These are phyloP conservation scores for Ceratocystis cacaofunesta DNA, from an alignment of 2,329 filamentous ascomycete species.

Conservation along the genomic window DNA sequence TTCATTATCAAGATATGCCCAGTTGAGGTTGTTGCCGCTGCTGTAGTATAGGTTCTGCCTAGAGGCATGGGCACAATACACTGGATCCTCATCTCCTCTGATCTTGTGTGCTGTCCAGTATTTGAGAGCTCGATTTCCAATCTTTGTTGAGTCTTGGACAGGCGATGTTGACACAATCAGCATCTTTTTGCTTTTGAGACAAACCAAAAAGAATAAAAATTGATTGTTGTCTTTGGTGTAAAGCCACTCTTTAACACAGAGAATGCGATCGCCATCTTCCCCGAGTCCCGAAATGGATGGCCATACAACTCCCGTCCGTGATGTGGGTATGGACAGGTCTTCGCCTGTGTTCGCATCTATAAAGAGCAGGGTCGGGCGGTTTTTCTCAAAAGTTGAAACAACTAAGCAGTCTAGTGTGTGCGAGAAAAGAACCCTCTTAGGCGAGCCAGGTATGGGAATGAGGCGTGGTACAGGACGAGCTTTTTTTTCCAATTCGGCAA, in stretches of 20 bases:
- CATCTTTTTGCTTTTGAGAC: constrained; percentile 39
- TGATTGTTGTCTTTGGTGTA: constrained; percentile 40
- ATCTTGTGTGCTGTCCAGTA: constrained; percentile 42
- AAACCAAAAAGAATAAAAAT: constrained; percentile 49
- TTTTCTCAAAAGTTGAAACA: constrained; percentile 33
- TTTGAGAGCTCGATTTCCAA: constrained; percentile 27
- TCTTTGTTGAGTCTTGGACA: constrained; percentile 7
- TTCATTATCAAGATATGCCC: constrained; percentile 36
- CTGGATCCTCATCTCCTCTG: constrained; percentile 29
- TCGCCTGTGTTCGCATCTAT: constrained; percentile 40
- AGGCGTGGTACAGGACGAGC: constrained; percentile 35
- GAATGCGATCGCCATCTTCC: constrained; percentile 41
- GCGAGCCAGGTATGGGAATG: constrained; percentile 34
- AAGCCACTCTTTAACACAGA: constrained; percentile 49
- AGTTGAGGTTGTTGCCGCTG: constrained; percentile 38
- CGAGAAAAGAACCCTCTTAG: constrained; percentile 40
- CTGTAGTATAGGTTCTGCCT: constrained; percentile 43
- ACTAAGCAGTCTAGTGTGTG: constrained; percentile 37
- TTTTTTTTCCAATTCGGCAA: constrained; percentile 36
- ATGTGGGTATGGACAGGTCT: constrained; percentile 33
- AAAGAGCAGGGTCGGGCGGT: constrained; percentile 38
- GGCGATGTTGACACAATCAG: constrained; percentile 34
- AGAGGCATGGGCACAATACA: constrained; percentile 42
- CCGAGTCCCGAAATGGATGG: constrained; percentile 43
- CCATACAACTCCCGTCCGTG: constrained; percentile 27